phyloP scores from a whole-genome alignment of 768 basidiomycete species.

The Baorangia bicolor region DNA sequence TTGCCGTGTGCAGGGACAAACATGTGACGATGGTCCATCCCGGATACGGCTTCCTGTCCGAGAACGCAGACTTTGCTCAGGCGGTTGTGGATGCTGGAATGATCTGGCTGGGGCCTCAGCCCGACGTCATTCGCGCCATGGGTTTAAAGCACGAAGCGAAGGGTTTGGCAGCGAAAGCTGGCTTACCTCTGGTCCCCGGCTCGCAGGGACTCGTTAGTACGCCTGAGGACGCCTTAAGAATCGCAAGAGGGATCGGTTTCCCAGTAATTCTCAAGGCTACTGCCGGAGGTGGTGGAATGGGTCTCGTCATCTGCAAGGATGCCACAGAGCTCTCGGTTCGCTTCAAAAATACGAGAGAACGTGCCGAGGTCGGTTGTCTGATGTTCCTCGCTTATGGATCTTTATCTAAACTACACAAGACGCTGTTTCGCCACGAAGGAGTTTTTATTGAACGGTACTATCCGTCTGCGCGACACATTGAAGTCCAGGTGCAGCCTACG shows the following conservation, averaged over 20 bases:
- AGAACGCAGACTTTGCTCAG: constrained; percentile 56
- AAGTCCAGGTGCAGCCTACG: constrained; percentile 49
- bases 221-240: constrained; percentile 39
- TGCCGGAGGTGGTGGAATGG: constrained; percentile 70
- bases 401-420: constrained; percentile 25
- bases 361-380: constrained; percentile 43
- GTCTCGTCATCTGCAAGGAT: constrained; percentile 52
- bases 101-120: constrained; percentile 56
- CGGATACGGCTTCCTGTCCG: constrained; percentile 66
- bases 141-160: constrained; percentile 64
- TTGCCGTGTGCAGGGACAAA: constrained; percentile 42
- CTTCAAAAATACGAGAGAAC: constrained; percentile 38
- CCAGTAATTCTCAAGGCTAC: constrained; percentile 69
- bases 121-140: constrained; percentile 51
- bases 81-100: constrained; percentile 47
- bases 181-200: constrained; percentile 57
- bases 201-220: constrained; percentile 46
- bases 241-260: constrained; percentile 47
- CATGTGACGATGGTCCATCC: constrained; percentile 56
- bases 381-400: neutral
- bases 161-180: constrained; percentile 42
- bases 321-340: constrained; percentile 37
- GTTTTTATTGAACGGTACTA: constrained; percentile 64
- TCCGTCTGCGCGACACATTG: constrained; percentile 56
- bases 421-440: constrained; percentile 47